A percentile compares a stretch with the other conserved stretches of the same genome.
These are phyloP conservation scores for Rosa lucieae DNA, from an alignment of 306 rosid genomes.

Conservation along the genomic window DNA sequence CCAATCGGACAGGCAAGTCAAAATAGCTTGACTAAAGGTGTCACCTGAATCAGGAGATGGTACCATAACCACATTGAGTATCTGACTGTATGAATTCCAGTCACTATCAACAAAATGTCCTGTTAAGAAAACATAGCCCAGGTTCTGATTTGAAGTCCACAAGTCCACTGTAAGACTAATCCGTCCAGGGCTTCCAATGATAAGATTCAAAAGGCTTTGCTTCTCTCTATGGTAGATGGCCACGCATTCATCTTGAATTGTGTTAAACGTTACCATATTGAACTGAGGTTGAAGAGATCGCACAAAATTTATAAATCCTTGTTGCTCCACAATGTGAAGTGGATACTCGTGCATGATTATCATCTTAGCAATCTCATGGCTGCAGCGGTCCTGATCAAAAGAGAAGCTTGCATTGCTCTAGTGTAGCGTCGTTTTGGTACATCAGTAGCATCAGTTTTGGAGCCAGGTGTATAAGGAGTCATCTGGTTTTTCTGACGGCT, in stretches of 20 bases:
- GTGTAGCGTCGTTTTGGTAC: slow-evolving; percentile 52
- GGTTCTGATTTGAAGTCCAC: slow-evolving; percentile 64
- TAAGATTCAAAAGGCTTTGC: slow-evolving; percentile 57
- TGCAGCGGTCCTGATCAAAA: slow-evolving; percentile 69
- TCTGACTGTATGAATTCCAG: slow-evolving; percentile 70
- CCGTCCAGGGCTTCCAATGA: slow-evolving; percentile 65
- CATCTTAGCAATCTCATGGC: slow-evolving; percentile 72
- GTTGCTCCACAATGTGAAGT: slow-evolving; percentile 78
- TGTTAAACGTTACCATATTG: slow-evolving; percentile 37
- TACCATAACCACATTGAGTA: slow-evolving; percentile 66
- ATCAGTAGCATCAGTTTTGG: slow-evolving; percentile 34
- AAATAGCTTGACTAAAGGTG: slow-evolving; percentile 53
- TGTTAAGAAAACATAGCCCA: slow-evolving; percentile 64
- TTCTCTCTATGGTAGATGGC: slow-evolving; percentile 60
- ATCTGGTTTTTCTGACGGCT: slow-evolving; percentile 54
- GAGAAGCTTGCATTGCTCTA: slow-evolving; percentile 40
- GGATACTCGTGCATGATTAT: slow-evolving; percentile 84
- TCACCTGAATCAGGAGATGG: slow-evolving; percentile 63
- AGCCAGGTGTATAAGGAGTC: slow-evolving; percentile 21
- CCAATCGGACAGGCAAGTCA: slow-evolving; percentile 78
- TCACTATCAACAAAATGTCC: slow-evolving; percentile 84
- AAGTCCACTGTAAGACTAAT: slow-evolving; percentile 77
- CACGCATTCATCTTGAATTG: slow-evolving; percentile 58
- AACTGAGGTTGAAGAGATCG: slow-evolving; percentile 77
- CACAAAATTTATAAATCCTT: slow-evolving; percentile 63